Evolutionary conservation across 768 basidiomycete species (phyloP).

Genomic region (Suillus brevipes): DNA sequence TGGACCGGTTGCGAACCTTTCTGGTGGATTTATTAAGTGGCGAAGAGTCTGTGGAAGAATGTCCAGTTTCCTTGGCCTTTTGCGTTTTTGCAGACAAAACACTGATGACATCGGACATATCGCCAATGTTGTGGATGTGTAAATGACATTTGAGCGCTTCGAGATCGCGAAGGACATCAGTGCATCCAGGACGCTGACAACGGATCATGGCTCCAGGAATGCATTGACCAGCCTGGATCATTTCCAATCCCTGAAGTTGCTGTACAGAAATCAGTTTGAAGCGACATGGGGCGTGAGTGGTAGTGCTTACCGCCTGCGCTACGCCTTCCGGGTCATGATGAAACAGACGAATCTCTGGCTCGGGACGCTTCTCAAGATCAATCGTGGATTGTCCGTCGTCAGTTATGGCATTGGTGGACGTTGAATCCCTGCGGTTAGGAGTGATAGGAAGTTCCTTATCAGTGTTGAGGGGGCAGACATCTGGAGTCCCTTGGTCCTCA

Average conservation of each 20-base stretch:
- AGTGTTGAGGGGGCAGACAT: neutral
- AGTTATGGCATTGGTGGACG: slow-evolving; percentile 23
- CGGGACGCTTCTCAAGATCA: slow-evolving; percentile 33
- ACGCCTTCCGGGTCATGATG: slow-evolving; percentile 39
- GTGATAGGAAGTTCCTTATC: slow-evolving; percentile 19
- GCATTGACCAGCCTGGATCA: slow-evolving; percentile 29
- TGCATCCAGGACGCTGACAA: slow-evolving; percentile 49
- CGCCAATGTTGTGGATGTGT: slow-evolving; percentile 56
- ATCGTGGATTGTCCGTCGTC: slow-evolving; percentile 17
- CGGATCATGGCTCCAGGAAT: slow-evolving; percentile 34
- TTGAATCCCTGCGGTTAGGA: slow-evolving; percentile 28
- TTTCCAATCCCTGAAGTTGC: slow-evolving; percentile 26
- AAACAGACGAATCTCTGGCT: slow-evolving; percentile 35
- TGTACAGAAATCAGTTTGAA: slow-evolving; percentile 6
- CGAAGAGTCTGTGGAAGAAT: neutral
- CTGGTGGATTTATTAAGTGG: neutral
- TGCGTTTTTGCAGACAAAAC: neutral
- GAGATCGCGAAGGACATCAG: slow-evolving; percentile 41
- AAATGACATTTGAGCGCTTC: slow-evolving; percentile 54
- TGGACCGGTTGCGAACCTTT: slow-evolving; percentile 22
- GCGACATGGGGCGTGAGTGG: slow-evolving; percentile 5
- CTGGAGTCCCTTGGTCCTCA: slow-evolving; percentile 1
- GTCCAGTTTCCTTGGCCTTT: neutral
- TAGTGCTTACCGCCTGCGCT: slow-evolving; percentile 38
- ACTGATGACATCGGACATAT: slow-evolving; percentile 16